These are phyloP conservation scores for Phytophthora europaea DNA, from an alignment of 352 stramenopile species.

Conservation along the genomic window DNA sequence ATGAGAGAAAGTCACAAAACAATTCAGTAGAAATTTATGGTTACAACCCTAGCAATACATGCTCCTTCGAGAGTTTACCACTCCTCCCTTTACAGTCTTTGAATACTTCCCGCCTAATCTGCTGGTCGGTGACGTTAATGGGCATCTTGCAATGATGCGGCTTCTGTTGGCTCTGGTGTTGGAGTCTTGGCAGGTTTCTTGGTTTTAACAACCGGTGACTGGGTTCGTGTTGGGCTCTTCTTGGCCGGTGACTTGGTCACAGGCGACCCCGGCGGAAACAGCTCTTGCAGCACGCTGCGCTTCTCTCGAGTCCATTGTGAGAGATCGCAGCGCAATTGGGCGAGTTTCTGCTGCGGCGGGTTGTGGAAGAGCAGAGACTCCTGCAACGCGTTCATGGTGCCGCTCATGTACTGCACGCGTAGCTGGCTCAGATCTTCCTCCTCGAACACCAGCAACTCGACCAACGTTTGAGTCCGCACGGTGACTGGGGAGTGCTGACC, in stretches of 20 bases:
- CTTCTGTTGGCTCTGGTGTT: neutral
- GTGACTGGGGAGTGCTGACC: slow-evolving; percentile 71
- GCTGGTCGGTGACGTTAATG: slow-evolving; percentile 20
- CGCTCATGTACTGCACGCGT: slow-evolving; percentile 75
- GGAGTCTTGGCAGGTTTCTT: slow-evolving; percentile 12
- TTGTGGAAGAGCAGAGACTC: slow-evolving; percentile 85
- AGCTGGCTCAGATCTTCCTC: slow-evolving; percentile 62
- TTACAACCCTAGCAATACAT: slow-evolving; percentile 21
- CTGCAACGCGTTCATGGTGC: slow-evolving; percentile 82
- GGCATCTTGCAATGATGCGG: neutral
- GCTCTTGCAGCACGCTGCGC: slow-evolving; percentile 55
- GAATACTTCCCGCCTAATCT: neutral
- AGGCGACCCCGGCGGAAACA: slow-evolving; percentile 39
- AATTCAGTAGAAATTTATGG: too few species aligned
- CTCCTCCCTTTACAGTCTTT: neutral
- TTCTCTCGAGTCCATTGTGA: slow-evolving; percentile 64
- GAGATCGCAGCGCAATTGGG: slow-evolving; percentile 66
- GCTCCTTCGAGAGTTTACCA: slow-evolving; percentile 14
- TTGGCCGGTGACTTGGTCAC: slow-evolving; percentile 22
- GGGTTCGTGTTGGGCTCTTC: slow-evolving; percentile 1
- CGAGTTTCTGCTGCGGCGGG: slow-evolving; percentile 77
- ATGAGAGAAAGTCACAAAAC: slow-evolving; percentile 67
- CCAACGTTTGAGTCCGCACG: slow-evolving; percentile 68
- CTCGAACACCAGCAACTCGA: slow-evolving; percentile 71
- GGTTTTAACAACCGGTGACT: neutral